Evolutionary conservation across 2,329 filamentous ascomycete genomes (phyloP), one percentile per base, ranked within the genome.

Genomic region (Zarea fungicola): DNA sequence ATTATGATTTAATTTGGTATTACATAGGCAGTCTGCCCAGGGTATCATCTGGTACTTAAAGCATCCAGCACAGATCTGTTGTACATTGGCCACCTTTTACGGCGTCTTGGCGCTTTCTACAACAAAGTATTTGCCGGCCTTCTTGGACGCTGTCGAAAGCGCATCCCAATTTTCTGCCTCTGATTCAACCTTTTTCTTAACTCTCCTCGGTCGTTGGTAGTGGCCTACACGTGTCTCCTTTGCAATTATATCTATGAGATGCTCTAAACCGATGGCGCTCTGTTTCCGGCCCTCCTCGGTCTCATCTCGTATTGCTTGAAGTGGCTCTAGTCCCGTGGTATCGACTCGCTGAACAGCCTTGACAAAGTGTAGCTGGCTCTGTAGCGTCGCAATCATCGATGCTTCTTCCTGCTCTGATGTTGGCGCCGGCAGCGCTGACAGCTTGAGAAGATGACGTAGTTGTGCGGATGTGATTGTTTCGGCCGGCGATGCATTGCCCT

Each of bases 311-410:
- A 97, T 85, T 37, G 85, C 84, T 43, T 80, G 76, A 36, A 99
- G 69, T 0, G 93, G 91, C 49, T 82, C 75, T 0, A 96, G 74
- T 4, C 78, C 82, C 0, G 74, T 68, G 1, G 89, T 91, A 64
- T 95, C 79, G 42, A 96, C 84, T 37, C 76, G 72, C 61, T 95
- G 91, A 18, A 97, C 83, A 54, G 89, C 81, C 53, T 81, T 83
- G n/a, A 97, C 90, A 62, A 99, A 99, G 60, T 87, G 85, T 0
- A 99, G 78, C 63, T 99, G 93, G 26, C 86, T 82, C 45, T 84
- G 77, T 2, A 99, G 76, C 1, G 85, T 91, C 19, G 77, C 63
- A 4, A 95, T 76, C 80, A 96, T 89, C 22, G 74, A 68, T 0
- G 71, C 60, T 63, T 95, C 85, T 58, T 90, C 84, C 44, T 73